Base-by-base conservation (phyloP, 2,329 filamentous ascomycete species). In the Nemania sp. region DNA sequence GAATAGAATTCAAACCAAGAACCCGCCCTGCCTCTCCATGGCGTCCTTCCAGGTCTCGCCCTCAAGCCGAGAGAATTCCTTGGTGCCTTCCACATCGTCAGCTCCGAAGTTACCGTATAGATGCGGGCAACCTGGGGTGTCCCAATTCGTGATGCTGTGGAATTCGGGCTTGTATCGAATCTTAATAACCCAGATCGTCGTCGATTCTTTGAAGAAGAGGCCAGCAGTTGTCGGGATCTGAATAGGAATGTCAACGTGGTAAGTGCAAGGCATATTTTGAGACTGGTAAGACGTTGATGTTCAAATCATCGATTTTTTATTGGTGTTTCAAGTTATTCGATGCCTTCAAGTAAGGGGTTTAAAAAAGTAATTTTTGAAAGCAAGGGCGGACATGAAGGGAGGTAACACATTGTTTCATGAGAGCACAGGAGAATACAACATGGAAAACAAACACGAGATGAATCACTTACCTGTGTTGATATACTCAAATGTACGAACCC, bases 401-500 rank as follows among this genome's bases (percentile, higher is more conserved):
- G 11, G 10, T 11, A 35, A 11, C 32, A 35, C 32, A n/a, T n/a
- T 35, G 11, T 35, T 8, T 8, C 20, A 20, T 45, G 6, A 20
- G 18, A 18, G 41, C 6, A 5, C 5, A n/a, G 5, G 41, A 6
- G 18, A 45, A n/a, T 20, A 20, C 18, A 45, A 45, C 20, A 15
- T 41, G 38, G n/a, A n/a, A n/a, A 8, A 35, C 4, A 3, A 45
- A n/a, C 15, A 11, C 11, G 43, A 26, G 32, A 22, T 58, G 13
- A 11, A 38, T 2, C 6, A 51, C 75, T 73, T 75, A 86, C 86
- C 80, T 90, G 88, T 43, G 79, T 78, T 1, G 84, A 82, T 0
- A 85, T 87, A 74, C 88, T 90, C 18, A 90, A 77, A 72, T 90
- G 88, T 35, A 90, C 80, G 77, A 88, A 90, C 56, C 88, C 88